Conservation (phyloP, 768 basidiomycete species). For the Leccinum subtestaceum region DNA sequence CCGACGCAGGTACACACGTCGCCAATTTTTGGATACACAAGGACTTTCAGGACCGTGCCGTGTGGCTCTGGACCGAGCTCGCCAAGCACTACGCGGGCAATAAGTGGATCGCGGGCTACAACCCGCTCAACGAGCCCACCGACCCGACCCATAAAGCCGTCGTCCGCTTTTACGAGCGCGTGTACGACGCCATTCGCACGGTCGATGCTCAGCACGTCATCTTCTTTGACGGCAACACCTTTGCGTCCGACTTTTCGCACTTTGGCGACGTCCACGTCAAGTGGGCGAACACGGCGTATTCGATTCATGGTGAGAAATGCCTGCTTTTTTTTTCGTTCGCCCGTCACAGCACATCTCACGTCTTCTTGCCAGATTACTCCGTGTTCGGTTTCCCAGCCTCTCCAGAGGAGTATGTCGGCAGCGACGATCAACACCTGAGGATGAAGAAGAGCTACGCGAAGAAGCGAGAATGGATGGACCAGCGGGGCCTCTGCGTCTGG, state of each 20-base stretch:
- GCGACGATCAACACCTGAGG: conserved; percentile 48
- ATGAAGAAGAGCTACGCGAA: conserved; percentile 61
- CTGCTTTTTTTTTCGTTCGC: neutral
- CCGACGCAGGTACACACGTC: conserved; percentile 66
- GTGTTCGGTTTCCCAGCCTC: conserved; percentile 68
- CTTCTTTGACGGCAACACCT: conserved; percentile 85
- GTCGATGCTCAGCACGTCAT: conserved; percentile 70
- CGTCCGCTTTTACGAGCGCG: conserved; percentile 62
- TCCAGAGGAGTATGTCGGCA: conserved; percentile 52
- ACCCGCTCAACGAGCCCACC: conserved; percentile 79
- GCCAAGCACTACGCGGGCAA: conserved; percentile 75
- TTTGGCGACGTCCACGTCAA: conserved; percentile 61
- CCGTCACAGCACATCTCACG: neutral
- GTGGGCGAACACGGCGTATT: conserved; percentile 72
- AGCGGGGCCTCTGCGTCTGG: conserved; percentile 63
- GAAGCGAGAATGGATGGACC: conserved; percentile 78
- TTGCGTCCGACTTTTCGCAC: conserved; percentile 73
- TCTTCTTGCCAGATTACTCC: conserved; percentile 21
- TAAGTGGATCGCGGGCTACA: conserved; percentile 84
- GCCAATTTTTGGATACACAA: conserved; percentile 81
- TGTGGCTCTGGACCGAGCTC: conserved; percentile 77
- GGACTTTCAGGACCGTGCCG: conserved; percentile 76
- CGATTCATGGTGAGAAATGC: conserved; percentile 58
- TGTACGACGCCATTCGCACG: conserved; percentile 67
- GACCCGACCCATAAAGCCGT: conserved; percentile 66